phyloP scores from a whole-genome alignment of 2,329 filamentous ascomycete species.

The Colletotrichum camelliae region DNA sequence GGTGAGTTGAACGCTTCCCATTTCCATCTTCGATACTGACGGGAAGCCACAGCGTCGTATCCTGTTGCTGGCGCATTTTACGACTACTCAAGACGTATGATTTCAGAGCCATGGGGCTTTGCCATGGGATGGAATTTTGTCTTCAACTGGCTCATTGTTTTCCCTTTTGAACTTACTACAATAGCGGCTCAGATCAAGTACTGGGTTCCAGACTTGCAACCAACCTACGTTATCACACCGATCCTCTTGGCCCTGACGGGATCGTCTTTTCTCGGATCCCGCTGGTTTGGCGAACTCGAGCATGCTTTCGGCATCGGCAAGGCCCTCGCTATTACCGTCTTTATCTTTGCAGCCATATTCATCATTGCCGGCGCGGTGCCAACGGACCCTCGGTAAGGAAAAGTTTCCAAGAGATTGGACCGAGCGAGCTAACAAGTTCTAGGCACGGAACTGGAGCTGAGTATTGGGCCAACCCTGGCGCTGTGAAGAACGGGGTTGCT shows the following conservation, averaged over 20 bases:
- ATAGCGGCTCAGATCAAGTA: constrained; percentile 35
- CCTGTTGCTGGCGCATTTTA: constrained; percentile 43
- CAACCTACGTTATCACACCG: constrained; percentile 39
- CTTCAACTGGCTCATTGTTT: constrained; percentile 39
- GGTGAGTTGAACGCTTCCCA: constrained; percentile 5
- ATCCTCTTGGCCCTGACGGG: constrained; percentile 42
- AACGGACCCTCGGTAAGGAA: constrained; percentile 36
- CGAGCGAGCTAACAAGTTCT: background rate
- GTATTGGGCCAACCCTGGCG: constrained; percentile 54
- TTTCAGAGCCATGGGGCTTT: constrained; percentile 42
- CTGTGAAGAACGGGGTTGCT: constrained; percentile 45
- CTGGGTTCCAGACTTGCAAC: constrained; percentile 30
- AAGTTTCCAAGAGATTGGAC: constrained; percentile 38
- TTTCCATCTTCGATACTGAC: background rate
- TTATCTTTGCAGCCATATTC: constrained; percentile 62
- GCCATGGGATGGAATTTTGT: constrained; percentile 46
- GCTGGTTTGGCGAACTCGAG: constrained; percentile 53
- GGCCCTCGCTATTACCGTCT: constrained; percentile 55
- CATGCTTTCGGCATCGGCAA: constrained; percentile 59
- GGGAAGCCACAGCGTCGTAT: constrained; percentile 29
- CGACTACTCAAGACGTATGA: constrained; percentile 41
- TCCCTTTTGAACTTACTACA: constrained; percentile 42
- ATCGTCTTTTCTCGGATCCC: constrained; percentile 52
- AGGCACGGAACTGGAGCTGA: constrained; percentile 32
- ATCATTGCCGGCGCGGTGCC: constrained; percentile 55